Conservation (phyloP, 2,329 filamentous ascomycete genomes). For the Calonectria hongkongensis region DNA sequence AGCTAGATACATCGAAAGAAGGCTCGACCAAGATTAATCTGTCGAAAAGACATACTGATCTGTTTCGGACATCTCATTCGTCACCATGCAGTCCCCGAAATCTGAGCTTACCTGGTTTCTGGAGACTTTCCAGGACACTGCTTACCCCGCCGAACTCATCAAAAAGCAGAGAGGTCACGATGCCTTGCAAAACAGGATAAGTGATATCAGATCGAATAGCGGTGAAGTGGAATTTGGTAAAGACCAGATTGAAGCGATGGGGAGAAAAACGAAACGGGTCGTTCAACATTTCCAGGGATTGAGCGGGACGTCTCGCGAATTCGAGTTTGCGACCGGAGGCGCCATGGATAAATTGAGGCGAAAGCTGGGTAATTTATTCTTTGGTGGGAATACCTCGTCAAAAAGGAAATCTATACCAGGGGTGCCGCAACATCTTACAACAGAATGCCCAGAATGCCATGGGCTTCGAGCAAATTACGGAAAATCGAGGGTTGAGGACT, state of each 20-base stretch:
- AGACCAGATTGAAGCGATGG: neutral
- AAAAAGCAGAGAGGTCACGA: neutral
- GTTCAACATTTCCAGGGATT: slow-evolving; percentile 2
- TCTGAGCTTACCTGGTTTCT: neutral
- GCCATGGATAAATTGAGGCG: neutral
- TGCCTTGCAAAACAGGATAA: neutral
- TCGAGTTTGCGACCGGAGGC: slow-evolving; percentile 3
- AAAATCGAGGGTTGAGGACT: neutral
- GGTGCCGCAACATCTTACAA: neutral
- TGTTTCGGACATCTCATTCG: neutral
- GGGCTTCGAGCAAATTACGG: slow-evolving; percentile 1
- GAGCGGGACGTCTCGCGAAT: neutral
- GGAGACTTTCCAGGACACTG: neutral
- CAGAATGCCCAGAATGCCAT: neutral
- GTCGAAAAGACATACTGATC: neutral
- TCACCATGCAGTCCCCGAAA: neutral
- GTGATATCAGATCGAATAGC: neutral
- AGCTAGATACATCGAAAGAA: neutral
- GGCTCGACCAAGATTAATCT: no score
- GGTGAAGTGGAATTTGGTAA: neutral
- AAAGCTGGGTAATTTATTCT: neutral
- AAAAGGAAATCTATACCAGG: neutral
- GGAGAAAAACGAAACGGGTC: neutral
- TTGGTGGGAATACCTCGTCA: neutral
- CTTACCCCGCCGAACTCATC: neutral